Conservation (phyloP, 441 rosid species). For the Croton setiger region DNA sequence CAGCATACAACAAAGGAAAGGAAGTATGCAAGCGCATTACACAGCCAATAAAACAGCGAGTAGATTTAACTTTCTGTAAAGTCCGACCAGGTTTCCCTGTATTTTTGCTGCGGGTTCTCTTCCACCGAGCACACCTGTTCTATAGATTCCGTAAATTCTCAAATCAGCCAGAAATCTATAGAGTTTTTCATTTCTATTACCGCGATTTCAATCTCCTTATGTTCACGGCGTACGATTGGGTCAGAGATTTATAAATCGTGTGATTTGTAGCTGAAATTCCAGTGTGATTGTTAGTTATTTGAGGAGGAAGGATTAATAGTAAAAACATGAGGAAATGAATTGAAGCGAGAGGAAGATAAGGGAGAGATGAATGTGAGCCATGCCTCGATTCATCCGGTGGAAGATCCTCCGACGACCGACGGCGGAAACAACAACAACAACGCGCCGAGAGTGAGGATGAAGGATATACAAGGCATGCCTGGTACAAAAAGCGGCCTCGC, state of each 20-base stretch:
- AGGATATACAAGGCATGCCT: slow-evolving; percentile 71
- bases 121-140: background rate
- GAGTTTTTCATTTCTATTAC: background rate
- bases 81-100: background rate
- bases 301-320: background rate
- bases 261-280: background rate
- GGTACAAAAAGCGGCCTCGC: slow-evolving; percentile 60
- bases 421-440: slow-evolving; percentile 33
- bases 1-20: too few species aligned
- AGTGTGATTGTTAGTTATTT: background rate
- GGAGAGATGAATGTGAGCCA: slow-evolving; percentile 65
- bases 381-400: slow-evolving; percentile 68
- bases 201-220: background rate
- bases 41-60: slow-evolving; percentile 17
- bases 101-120: too few species aligned
- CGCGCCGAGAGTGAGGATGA: slow-evolving; percentile 56
- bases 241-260: too few species aligned
- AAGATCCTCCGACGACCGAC: slow-evolving; percentile 49
- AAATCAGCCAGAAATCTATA: background rate
- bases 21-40: background rate
- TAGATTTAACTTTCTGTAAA: background rate
- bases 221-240: slow-evolving; percentile 4
- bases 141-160: background rate
- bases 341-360: slow-evolving; percentile 3
- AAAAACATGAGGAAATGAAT: slow-evolving; percentile 16